Conservation (phyloP, 2,329 filamentous ascomycete species). For the Reticulascus tulasneorum region DNA sequence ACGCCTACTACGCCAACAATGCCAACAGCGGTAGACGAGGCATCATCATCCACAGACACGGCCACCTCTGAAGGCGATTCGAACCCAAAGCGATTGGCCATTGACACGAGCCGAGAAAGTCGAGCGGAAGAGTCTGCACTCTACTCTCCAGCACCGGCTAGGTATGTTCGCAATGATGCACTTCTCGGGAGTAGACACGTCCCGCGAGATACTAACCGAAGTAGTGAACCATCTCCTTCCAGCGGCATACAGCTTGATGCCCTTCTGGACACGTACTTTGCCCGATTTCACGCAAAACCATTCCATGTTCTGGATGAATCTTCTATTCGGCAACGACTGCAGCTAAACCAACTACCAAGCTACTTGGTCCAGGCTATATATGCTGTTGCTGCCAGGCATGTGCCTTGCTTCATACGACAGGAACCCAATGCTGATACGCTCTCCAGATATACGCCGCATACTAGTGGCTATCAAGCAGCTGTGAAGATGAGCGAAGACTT, state of each 20-base stretch:
- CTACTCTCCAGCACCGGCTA: constrained; percentile 37
- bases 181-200: not conserved
- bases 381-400: constrained; percentile 59
- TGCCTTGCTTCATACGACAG: constrained; percentile 6
- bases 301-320: constrained; percentile 79
- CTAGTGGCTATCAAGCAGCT: constrained; percentile 63
- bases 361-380: constrained; percentile 55
- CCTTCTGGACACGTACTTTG: constrained; percentile 75
- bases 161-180: constrained; percentile 21
- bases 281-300: constrained; percentile 74
- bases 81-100: constrained; percentile 34
- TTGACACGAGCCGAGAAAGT: constrained; percentile 32
- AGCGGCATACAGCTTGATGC: constrained; percentile 50
- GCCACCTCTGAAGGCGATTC: constrained; percentile 31
- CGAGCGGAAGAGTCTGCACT: constrained; percentile 33
- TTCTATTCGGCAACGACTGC: constrained; percentile 66
- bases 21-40: constrained; percentile 17
- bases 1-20: constrained; percentile 17
- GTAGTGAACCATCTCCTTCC: constrained; percentile 42
- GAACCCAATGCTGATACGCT: constrained; percentile 17
- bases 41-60: constrained; percentile 17
- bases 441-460: constrained; percentile 65
- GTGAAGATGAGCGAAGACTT: constrained; percentile 69
- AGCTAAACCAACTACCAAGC: constrained; percentile 60
- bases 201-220: too few relatives aligned